Percentiles rank a stretch among this genome's conserved stretches.
These are phyloP conservation scores for Aspergillus mulundensis DNA, from an alignment of 495 filamentous ascomycete species.

Conservation along the genomic window DNA sequence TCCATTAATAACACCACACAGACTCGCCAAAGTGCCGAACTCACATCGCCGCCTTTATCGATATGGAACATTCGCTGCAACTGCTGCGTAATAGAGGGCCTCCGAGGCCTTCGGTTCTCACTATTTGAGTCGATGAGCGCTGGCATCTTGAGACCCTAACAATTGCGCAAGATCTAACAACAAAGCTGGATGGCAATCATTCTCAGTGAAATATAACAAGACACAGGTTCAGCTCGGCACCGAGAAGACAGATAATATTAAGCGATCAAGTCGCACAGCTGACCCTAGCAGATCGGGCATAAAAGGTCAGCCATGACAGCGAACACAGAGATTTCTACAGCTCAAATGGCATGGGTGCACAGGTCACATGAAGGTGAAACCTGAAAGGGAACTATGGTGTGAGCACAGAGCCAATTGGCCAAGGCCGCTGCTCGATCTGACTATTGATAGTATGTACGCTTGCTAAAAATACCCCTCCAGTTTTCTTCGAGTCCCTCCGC, in stretches of 20 bases:
- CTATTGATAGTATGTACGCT: not conserved
- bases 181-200: not conserved
- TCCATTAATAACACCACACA: not conserved
- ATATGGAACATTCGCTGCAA: slow-evolving; percentile 32
- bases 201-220: not conserved
- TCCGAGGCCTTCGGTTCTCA: slow-evolving; percentile 23
- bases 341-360: slow-evolving; percentile 2
- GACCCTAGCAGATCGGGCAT: not conserved
- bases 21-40: slow-evolving; percentile 4
- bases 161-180: not conserved
- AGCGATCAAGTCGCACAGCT: not conserved
- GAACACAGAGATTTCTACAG: slow-evolving; percentile 1
- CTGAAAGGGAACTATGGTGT: slow-evolving; percentile 5
- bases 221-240: not conserved
- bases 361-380: slow-evolving; percentile 14
- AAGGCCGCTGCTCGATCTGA: not conserved
- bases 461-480: not conserved
- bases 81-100: slow-evolving; percentile 35
- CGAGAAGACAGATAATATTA: not conserved
- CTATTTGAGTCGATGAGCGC: slow-evolving; percentile 5
- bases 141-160: slow-evolving; percentile 14
- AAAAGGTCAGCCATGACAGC: slow-evolving; percentile 6
- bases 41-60: slow-evolving; percentile 28
- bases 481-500: not conserved
- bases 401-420: not conserved